These are phyloP conservation scores for Fraxinus paxiana DNA, from an alignment of 305 asterid species.

Conservation along the genomic window DNA sequence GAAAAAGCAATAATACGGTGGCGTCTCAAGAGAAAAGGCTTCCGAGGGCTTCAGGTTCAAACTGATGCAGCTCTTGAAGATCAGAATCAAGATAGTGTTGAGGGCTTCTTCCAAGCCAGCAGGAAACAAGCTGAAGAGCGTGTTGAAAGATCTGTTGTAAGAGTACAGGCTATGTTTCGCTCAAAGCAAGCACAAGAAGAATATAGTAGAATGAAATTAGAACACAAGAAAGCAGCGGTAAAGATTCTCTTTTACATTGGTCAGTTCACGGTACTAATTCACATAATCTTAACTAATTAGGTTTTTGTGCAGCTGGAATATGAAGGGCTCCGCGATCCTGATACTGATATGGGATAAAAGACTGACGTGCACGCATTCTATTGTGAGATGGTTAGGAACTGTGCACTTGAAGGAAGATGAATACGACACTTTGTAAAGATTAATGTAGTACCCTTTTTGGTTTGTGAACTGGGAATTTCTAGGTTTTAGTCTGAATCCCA, in stretches of 20 bases:
- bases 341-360: conserved; percentile 41
- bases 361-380: neutral
- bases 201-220: conserved; percentile 85
- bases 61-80: conserved; percentile 29
- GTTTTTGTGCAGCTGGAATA: conserved; percentile 53
- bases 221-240: conserved; percentile 60
- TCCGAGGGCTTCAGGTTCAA: conserved; percentile 79
- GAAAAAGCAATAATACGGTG: conserved; percentile 91
- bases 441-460: conserved; percentile 9
- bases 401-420: neutral
- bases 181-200: conserved; percentile 89
- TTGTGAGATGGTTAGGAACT: neutral
- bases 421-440: conserved; percentile 33
- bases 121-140: conserved; percentile 97
- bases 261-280: neutral
- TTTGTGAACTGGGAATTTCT: conserved; percentile 1
- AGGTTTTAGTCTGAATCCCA: neutral
- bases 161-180: conserved; percentile 95
- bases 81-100: conserved; percentile 47
- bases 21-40: conserved; percentile 91
- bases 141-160: conserved; percentile 83
- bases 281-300: neutral
- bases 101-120: conserved; percentile 84
- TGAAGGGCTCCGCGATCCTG: conserved; percentile 45
- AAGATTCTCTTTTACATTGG: neutral